Conservation (phyloP, 345 rosid genomes). For the Boechera retrofracta region DNA sequence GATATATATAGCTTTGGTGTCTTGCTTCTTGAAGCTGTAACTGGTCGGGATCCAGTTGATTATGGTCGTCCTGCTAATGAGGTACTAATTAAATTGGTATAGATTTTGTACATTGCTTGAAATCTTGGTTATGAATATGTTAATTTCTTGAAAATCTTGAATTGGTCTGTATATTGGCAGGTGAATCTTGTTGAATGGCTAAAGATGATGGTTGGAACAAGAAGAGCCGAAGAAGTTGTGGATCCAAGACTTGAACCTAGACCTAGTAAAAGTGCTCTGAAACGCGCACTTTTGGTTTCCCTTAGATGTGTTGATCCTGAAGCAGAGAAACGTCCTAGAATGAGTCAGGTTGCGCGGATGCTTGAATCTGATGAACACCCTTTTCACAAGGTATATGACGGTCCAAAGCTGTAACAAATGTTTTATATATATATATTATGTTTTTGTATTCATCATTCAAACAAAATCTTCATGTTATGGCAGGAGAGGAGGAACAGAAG, state of each 20-base stretch:
- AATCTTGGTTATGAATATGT: not conserved
- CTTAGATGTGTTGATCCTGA: slow-evolving; percentile 95
- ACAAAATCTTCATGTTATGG: slow-evolving; percentile 29
- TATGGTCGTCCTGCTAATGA: slow-evolving; percentile 88
- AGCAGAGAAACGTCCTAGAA: slow-evolving; percentile 85
- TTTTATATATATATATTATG: not conserved
- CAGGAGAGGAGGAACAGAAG: slow-evolving; percentile 81
- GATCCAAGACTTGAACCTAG: slow-evolving; percentile 79
- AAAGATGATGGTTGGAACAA: slow-evolving; percentile 93
- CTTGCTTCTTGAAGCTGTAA: slow-evolving; percentile 83
- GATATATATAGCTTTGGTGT: slow-evolving; percentile 97
- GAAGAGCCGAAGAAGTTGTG: slow-evolving; percentile 91
- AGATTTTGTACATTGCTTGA: too few relatives aligned
- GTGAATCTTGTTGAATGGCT: slow-evolving; percentile 97
- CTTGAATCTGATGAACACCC: slow-evolving; percentile 90
- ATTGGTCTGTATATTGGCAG: slow-evolving; percentile 47
- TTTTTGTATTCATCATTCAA: not conserved
- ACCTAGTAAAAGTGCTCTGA: slow-evolving; percentile 74
- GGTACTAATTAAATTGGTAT: slow-evolving; percentile 42
- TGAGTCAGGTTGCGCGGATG: slow-evolving; percentile 89
- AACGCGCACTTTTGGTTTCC: slow-evolving; percentile 78
- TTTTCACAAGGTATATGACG: slow-evolving; percentile 67
- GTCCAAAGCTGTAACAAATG: slow-evolving; percentile 14
- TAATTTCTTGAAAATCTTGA: not conserved
- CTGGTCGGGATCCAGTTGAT: slow-evolving; percentile 98